These are phyloP conservation scores for Bipolaris sorokiniana DNA, from an alignment of 2,329 filamentous ascomycete genomes.

Conservation along the genomic window DNA sequence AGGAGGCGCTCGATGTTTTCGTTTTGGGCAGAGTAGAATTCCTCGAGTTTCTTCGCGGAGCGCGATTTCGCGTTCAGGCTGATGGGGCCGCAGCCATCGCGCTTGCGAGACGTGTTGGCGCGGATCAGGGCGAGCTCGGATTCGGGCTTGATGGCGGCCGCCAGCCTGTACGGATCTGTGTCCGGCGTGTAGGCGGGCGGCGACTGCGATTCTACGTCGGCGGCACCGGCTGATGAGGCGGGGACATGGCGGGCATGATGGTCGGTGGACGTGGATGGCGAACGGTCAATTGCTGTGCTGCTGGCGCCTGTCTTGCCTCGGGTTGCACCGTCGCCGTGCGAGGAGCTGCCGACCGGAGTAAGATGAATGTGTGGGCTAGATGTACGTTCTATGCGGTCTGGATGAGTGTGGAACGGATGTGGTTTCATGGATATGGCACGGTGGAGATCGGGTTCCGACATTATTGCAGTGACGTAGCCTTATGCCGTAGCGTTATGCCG, in stretches of 20 bases:
- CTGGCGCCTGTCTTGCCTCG: constrained; percentile 38
- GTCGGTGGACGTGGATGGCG: constrained; percentile 34
- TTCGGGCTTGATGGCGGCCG: constrained; percentile 76
- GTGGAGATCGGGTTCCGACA: constrained; percentile 55
- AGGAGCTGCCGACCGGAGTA: constrained; percentile 21
- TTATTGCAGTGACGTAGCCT: constrained; percentile 29
- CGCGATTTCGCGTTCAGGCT: constrained; percentile 51
- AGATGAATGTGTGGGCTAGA: constrained; percentile 39
- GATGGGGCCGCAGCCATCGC: constrained; percentile 60
- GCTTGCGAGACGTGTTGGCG: constrained; percentile 80
- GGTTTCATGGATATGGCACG: constrained; percentile 57
- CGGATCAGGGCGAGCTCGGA: constrained; percentile 78
- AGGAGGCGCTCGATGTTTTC: constrained; percentile 90
- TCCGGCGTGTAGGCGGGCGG: constrained; percentile 66
- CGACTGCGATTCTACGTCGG: constrained; percentile 56
- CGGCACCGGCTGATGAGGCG: constrained; percentile 26
- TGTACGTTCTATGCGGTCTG: constrained; percentile 37
- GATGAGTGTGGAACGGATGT: constrained; percentile 48
- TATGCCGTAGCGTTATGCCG: not conserved
- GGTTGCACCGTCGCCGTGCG: constrained; percentile 21
- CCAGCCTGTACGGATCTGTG: constrained; percentile 82
- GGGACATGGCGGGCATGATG: constrained; percentile 46
- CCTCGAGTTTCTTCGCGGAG: constrained; percentile 66
- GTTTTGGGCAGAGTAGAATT: constrained; percentile 91
- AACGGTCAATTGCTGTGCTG: constrained; percentile 51